Conservation (phyloP, 2,329 filamentous ascomycete genomes). For the Ilyonectria destructans region DNA sequence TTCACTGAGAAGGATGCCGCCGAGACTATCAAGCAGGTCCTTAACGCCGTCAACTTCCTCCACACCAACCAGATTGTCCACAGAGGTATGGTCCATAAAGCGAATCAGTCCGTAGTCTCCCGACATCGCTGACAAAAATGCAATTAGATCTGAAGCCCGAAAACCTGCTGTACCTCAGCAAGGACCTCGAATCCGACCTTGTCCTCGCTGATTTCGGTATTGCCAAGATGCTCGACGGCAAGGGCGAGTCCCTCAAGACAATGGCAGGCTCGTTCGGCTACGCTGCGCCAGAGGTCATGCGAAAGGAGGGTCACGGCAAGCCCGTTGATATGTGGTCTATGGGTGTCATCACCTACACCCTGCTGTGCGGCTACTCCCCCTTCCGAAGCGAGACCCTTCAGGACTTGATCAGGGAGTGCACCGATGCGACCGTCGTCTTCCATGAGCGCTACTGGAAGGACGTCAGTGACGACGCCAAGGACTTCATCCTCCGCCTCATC, state of each 20-base stretch:
- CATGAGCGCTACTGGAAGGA: constrained; percentile 99
- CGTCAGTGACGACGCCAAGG: constrained; percentile 94
- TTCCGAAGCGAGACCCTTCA: constrained; percentile 95
- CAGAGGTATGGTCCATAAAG: constrained; percentile 74
- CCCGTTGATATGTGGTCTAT: constrained; percentile 99
- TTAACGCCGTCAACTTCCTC: constrained; percentile 94
- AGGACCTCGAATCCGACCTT: constrained; percentile 83
- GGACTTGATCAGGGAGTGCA: constrained; percentile 96
- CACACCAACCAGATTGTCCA: constrained; percentile 97
- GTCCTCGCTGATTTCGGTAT: constrained; percentile 99
- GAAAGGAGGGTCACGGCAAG: constrained; percentile 97
- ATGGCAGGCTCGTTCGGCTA: constrained; percentile 99
- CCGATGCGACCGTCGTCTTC: constrained; percentile 87
- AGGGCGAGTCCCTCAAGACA: constrained; percentile 93
- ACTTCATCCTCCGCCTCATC: constrained; percentile 89
- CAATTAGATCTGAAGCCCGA: constrained; percentile 93
- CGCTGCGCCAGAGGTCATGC: constrained; percentile 97
- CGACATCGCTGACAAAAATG: constrained; percentile 16
- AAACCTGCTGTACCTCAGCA: constrained; percentile 94
- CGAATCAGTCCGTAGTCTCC: not conserved
- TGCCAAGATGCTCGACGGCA: constrained; percentile 95
- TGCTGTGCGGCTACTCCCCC: constrained; percentile 97
- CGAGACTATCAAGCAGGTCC: constrained; percentile 93
- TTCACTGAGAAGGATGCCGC: constrained; percentile 99
- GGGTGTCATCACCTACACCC: constrained; percentile 98